A percentile compares a stretch with the other conserved stretches of the same genome.
Evolutionary conservation across 2,329 filamentous ascomycete species (phyloP).

Genomic region (Apiospora malaysiana): DNA sequence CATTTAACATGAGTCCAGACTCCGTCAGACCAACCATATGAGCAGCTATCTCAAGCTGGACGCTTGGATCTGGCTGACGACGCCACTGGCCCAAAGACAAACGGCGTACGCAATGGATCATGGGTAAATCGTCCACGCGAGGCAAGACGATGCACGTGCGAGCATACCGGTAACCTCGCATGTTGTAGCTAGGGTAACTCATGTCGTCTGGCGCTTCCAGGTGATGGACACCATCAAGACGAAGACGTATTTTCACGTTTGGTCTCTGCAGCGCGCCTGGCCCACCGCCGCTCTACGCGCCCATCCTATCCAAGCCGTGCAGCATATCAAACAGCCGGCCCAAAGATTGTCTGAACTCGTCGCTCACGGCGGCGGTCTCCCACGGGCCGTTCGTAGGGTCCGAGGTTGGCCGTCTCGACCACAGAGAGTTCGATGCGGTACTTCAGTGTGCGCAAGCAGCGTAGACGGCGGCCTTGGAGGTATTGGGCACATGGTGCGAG

Average conservation of each 20-base stretch:
- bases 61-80: not conserved
- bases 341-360: not conserved
- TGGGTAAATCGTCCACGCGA: not conserved
- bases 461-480: not conserved
- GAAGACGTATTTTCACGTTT: not conserved
- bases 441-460: not conserved
- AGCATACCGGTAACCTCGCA: not conserved
- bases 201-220: not conserved
- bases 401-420: not conserved
- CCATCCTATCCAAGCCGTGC: not conserved
- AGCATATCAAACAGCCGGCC: conserved; percentile 3
- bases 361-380: conserved; percentile 16
- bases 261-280: too few relatives aligned
- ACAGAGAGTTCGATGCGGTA: not conserved
- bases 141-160: conserved; percentile 2
- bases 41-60: conserved; percentile 17
- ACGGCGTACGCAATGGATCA: not conserved
- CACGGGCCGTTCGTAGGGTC: conserved; percentile 9
- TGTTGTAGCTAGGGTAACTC: not conserved
- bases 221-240: conserved; percentile 8
- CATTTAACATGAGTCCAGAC: conserved; percentile 6
- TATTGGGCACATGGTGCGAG: not conserved
- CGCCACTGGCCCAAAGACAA: conserved; percentile 3
- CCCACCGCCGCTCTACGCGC: not conserved
- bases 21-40: not conserved